Evolutionary conservation across 768 basidiomycete species (phyloP), one percentile per base, ranked within the genome.

Genomic region (Tylopilus intermedius): DNA sequence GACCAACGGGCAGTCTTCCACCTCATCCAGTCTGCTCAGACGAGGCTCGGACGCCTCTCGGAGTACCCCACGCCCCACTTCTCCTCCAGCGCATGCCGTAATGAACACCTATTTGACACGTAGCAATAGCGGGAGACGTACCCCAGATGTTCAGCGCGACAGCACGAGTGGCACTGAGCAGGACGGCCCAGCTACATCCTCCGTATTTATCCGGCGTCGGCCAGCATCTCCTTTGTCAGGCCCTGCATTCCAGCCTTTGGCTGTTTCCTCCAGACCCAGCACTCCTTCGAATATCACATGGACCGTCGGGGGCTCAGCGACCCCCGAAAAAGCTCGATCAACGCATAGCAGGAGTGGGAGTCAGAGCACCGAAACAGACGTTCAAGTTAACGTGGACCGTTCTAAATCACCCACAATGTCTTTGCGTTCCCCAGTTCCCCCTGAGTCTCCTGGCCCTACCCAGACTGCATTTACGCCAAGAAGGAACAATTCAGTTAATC

Each of bases 201-300:
- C 83, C 27, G 67, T 79, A 49, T 72, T 80, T 33, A 72, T 72
- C 45, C 74, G 84, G 58, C 79, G 83, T 32, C 76, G 86, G 47
- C 86, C 88, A 45, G 77, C 78, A n/a, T 90, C 88, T 33, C 88
- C 89, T 5, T 74, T 88, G 33, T 79, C 85, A 30, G 77, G 74
- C 26, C 72, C 77, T 26, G 68, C 80, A 3, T 88, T 74, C 65
- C 86, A 85, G 67, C 76, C 82, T 6, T 73, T 86, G 71, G 60
- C 77, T 7, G 75, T 79, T 22, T 76, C 82, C 49, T 73, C 77
- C 51, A 71, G 76, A 38, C 74, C 78, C 29, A 62, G 64, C 42
- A 87, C 88, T 26, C 88, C 88, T 33, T 90, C 89, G 2, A 88
- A 86, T 64, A 77, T 88, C 48, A 79, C 81, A n/a, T 90, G 88